Evolutionary conservation across 2,329 filamentous ascomycete species (phyloP).

Genomic region (Intubia oerlemansii): DNA sequence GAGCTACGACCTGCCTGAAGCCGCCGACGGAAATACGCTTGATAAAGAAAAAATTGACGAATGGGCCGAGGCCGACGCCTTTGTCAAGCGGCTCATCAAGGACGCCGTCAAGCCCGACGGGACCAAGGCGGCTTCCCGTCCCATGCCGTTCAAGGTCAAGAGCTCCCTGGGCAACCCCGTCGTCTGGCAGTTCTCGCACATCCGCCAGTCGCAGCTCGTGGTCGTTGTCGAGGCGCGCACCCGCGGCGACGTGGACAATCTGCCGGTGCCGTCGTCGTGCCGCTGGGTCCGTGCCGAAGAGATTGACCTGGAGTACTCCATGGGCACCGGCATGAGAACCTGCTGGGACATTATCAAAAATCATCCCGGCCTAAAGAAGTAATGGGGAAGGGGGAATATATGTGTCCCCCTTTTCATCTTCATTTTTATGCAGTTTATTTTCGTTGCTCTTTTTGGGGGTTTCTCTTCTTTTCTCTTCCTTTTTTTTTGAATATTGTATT

Average conservation of each 20-base stretch:
- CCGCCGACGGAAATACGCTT: not conserved
- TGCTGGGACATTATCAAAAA: conserved; percentile 24
- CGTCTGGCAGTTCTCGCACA: conserved; percentile 35
- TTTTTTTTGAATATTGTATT: not conserved
- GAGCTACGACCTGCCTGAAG: conserved; percentile 13
- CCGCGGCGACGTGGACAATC: not conserved
- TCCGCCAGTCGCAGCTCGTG: conserved; percentile 35
- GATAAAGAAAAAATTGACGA: not conserved
- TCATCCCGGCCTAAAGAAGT: too few relatives aligned
- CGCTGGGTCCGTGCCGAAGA: conserved; percentile 19
- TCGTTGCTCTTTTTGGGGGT: too few relatives aligned
- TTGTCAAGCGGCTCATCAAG: conserved; percentile 4
- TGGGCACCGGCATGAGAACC: conserved; percentile 37
- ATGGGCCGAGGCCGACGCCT: conserved; percentile 2
- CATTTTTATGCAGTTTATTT: too few relatives aligned
- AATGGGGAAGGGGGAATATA: too few relatives aligned
- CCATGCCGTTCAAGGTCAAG: too few relatives aligned
- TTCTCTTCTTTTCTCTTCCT: too few relatives aligned
- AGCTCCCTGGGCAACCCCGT: conserved; percentile 11
- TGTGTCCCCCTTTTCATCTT: too few relatives aligned
- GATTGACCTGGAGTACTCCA: conserved; percentile 24
- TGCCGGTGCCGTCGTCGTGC: conserved; percentile 2
- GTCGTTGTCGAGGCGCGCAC: conserved; percentile 9
- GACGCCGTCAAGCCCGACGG: too few relatives aligned
- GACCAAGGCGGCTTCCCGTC: too few relatives aligned